Percentiles rank a stretch among this genome's conserved stretches.
Evolutionary conservation across 2,329 filamentous ascomycete species (phyloP).

Genomic region (Scedosporium aurantiacum): DNA sequence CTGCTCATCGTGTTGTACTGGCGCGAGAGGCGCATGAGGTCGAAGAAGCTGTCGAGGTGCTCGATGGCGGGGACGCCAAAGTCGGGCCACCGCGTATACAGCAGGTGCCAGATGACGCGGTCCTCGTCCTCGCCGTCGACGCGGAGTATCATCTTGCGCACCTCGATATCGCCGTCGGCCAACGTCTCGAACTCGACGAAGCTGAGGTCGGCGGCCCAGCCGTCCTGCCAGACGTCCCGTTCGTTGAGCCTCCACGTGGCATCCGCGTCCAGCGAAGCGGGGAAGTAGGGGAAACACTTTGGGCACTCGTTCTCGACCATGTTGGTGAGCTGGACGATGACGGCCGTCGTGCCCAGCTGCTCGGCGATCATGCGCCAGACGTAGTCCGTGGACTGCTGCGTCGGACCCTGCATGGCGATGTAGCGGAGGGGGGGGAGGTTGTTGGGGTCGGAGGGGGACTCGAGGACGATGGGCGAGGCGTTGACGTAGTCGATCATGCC

Average conservation of each 20-base stretch:
- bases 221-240: constrained; percentile 52
- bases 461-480: constrained; percentile 58
- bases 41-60: constrained; percentile 57
- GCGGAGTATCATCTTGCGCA: constrained; percentile 59
- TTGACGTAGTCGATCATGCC: constrained; percentile 72
- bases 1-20: constrained; percentile 32
- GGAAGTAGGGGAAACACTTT: constrained; percentile 88
- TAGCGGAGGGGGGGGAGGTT: constrained; percentile 44
- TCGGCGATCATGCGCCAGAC: constrained; percentile 95
- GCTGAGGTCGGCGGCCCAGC: constrained; percentile 56
- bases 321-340: constrained; percentile 91
- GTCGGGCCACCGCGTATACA: constrained; percentile 85
- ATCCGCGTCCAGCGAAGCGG: constrained; percentile 41
- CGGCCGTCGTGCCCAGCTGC: constrained; percentile 58
- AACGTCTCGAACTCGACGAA: constrained; percentile 52
- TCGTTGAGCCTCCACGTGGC: constrained; percentile 49
- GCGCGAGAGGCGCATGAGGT: constrained; percentile 57
- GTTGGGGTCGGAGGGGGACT: constrained; percentile 27
- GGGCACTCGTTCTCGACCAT: constrained; percentile 66
- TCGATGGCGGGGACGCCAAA: constrained; percentile 67
- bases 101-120: constrained; percentile 67
- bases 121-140: constrained; percentile 35
- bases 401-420: constrained; percentile 92
- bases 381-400: constrained; percentile 61
- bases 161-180: constrained; percentile 50